These are phyloP conservation scores for Chloridella minuta DNA, from an alignment of 352 stramenopile species.

Conservation along the genomic window DNA sequence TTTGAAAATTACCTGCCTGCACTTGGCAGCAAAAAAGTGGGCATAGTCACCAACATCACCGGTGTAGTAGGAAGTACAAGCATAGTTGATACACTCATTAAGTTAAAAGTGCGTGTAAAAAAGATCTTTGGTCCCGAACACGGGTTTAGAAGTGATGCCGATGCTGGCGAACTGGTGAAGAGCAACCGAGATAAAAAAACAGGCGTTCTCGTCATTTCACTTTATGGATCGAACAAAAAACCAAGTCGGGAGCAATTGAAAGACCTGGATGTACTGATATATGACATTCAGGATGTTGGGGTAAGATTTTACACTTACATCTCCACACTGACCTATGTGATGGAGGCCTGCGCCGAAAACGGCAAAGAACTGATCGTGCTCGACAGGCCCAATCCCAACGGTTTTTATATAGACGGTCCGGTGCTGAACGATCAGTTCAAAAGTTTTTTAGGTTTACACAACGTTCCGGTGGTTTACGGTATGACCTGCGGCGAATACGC, in stretches of 20 bases:
- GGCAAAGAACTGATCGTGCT: not conserved
- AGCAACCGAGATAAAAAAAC: not conserved
- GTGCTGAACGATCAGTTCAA: not conserved
- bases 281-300: not conserved
- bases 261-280: not conserved
- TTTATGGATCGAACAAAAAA: not conserved
- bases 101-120: not conserved
- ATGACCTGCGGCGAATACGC: not conserved
- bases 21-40: not conserved
- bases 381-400: not conserved
- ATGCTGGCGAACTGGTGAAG: not conserved
- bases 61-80: not conserved
- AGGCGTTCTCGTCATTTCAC: not conserved
- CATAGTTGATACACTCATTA: not conserved
- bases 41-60: not conserved
- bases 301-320: not conserved
- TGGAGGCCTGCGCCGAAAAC: not conserved
- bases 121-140: not conserved
- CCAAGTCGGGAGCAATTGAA: not conserved
- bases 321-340: not conserved
- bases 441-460: slow-evolving; percentile 1
- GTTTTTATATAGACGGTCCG: not conserved
- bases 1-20: not conserved
- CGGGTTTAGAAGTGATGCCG: not conserved
- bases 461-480: not conserved